Evolutionary conservation across 2,329 filamentous ascomycete species (phyloP), one percentile per base, ranked within the genome.

Genomic region (Claviceps pazoutovae): DNA sequence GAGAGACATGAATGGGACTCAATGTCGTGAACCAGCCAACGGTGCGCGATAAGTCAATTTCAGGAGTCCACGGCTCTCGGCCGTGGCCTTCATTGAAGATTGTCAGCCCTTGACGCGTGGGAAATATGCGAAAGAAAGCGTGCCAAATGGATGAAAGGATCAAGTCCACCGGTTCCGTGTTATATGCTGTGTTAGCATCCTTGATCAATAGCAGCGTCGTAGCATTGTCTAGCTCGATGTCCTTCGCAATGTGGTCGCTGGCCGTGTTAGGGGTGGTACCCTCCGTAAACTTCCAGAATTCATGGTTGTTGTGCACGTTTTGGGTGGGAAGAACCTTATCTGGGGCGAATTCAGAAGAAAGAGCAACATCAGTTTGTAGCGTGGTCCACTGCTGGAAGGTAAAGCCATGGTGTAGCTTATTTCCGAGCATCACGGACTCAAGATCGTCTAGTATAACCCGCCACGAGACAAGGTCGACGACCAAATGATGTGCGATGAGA

Each of bases 381-480:
- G 61, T 54, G 6, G 55, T 57, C 68, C 69, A 71, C 34, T 56
- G 62, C 39, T 65, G 64, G 55, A 72, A 71, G 0, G 61, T 47
- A 56, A 37, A 30, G 30, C 9, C 51, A n/a, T 59, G 57, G 51
- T 19, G 19, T 34, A n/a, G 53, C 51, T 23, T 42, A 54, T 14
- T 49, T 5, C 51, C 37, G 8, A 64, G 57, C 6, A 74, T 57
- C 0, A 68, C 53, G 4, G 62, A 60, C 52, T 74, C 70, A 0
- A 74, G 59, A 46, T 75, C 71, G 36, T 69, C 65, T 0, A 73
- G 56, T 3, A 74, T 59, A 5, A 71, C 62, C 5, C 69, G 62
- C 72, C 72, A 75, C 0, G 70, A 71, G 1, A 74, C 69, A 6
- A 74, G 57, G 50, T 74, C 71, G n/a, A 74, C 63, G 2, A 68